Base-by-base conservation (phyloP, 352 stramenopile species). In the Blastocystis hominis region DNA sequence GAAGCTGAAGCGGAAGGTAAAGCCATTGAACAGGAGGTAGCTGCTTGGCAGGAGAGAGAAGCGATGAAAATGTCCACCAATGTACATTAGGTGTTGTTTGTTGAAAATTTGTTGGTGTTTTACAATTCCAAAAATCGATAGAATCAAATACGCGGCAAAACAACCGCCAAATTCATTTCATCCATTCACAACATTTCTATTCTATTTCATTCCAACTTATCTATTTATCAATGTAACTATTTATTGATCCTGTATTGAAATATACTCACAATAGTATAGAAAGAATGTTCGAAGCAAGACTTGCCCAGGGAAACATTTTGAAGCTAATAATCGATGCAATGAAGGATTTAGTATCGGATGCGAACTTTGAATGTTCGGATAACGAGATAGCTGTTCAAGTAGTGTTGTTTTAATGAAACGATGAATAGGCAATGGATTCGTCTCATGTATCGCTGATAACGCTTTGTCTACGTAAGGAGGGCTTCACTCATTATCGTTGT, bases 251-350 rank as follows among this genome's bases (percentile, higher is more conserved):
- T n/a, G n/a, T n/a, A n/a, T n/a, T n/a, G n/a, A n/a, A 55, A n/a
- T 9, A 64, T 50, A 55, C 64, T 76, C 34, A 50, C 3, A 40
- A 17, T 55, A 2, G 2, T 78, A 9, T 59, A 78, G 68, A 56
- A 61, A 78, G 77, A 88, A 99, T 99, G 97, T 99, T 99, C 90
- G 97, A 99, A 93, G 96, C 96, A 78, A 92, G 94, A 90, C 91
- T 99, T 46, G 93, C 93, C 75, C 92, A 98, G 91, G 97, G 95
- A 88, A 93, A 93, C 88, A 95, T 98, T 88, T 93, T 99, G 75
- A 99, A 99, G 92, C 94, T 98, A 89, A 97, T 99, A 88, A 95
- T 99, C 78, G 96, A 99, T 89, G 94, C 96, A 64, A 97, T 99
- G 91, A 98, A 98, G 90, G 97, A 99, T 90, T 92, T 99, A 56